These are phyloP conservation scores for Ascochyta fabae DNA, from an alignment of 2,329 filamentous ascomycete species.

Conservation along the genomic window DNA sequence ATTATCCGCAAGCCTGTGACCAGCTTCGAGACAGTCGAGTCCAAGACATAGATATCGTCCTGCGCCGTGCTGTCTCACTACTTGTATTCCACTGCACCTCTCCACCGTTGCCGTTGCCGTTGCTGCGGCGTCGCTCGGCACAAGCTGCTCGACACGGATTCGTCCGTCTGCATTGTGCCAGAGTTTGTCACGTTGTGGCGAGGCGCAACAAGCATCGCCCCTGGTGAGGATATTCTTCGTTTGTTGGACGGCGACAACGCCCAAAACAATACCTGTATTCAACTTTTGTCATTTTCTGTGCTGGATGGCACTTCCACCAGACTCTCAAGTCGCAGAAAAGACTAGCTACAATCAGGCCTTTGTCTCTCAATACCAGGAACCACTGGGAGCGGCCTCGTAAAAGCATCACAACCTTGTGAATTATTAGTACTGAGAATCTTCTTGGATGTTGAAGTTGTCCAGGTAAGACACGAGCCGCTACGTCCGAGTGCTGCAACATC, in stretches of 20 bases:
- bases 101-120: neutral
- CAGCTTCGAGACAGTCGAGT: neutral
- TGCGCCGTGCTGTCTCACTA: neutral
- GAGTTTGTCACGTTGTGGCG: slow-evolving; percentile 11
- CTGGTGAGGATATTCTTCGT: slow-evolving; percentile 7
- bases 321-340: no score
- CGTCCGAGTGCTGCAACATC: no score
- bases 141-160: no score
- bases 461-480: no score
- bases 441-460: no score
- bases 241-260: neutral
- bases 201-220: slow-evolving; percentile 11
- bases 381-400: no score
- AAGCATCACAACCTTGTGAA: no score
- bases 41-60: no score
- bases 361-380: no score
- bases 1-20: neutral
- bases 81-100: neutral
- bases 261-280: neutral
- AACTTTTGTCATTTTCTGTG: neutral
- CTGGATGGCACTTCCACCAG: neutral
- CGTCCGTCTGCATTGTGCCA: slow-evolving; percentile 1
- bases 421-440: no score
- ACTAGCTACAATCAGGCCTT: no score
- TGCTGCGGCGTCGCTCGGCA: neutral